Conservation (phyloP, 176 grass and related monocot genomes). For the Cymbopogon citratus region DNA sequence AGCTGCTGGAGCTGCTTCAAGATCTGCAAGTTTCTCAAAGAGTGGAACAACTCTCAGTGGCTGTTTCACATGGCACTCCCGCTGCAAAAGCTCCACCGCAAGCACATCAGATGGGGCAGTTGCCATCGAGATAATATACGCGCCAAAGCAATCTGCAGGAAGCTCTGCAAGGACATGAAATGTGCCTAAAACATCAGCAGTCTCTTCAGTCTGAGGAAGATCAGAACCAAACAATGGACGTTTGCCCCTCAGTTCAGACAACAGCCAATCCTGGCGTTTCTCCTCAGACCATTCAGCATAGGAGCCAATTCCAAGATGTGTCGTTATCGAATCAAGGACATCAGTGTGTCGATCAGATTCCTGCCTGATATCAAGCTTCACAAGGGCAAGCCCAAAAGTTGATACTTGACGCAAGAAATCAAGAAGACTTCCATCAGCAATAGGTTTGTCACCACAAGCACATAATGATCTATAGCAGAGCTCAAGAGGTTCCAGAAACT, state of each 20-base stretch:
- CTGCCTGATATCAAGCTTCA: conserved; percentile 97
- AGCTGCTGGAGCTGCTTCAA: conserved; percentile 82
- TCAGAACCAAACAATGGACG: conserved; percentile 87
- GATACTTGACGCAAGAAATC: conserved; percentile 98
- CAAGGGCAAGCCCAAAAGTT: conserved; percentile 91
- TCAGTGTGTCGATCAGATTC: conserved; percentile 98
- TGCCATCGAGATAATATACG: conserved; percentile 96
- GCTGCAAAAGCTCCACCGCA: conserved; percentile 82
- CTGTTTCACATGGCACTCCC: conserved; percentile 74
- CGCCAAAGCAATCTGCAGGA: conserved; percentile 86
- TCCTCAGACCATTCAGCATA: conserved; percentile 94
- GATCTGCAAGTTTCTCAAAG: conserved; percentile 96
- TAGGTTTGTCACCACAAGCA: conserved; percentile 81
- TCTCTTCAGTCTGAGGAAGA: conserved; percentile 87
- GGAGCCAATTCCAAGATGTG: conserved; percentile 82
- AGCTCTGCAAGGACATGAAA: conserved; percentile 87
- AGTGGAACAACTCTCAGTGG: conserved; percentile 90
- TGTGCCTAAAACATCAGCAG: conserved; percentile 73
- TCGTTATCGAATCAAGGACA: conserved; percentile 87
- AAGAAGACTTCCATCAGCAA: conserved; percentile 96
- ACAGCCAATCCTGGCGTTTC: conserved; percentile 90
- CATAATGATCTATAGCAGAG: conserved; percentile 92
- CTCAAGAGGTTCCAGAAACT: conserved; percentile 96
- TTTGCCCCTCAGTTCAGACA: conserved; percentile 79
- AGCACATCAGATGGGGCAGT: conserved; percentile 97